phyloP scores from a whole-genome alignment of 2,329 filamentous ascomycete species.

The Pseudogymnoascus sp. region DNA sequence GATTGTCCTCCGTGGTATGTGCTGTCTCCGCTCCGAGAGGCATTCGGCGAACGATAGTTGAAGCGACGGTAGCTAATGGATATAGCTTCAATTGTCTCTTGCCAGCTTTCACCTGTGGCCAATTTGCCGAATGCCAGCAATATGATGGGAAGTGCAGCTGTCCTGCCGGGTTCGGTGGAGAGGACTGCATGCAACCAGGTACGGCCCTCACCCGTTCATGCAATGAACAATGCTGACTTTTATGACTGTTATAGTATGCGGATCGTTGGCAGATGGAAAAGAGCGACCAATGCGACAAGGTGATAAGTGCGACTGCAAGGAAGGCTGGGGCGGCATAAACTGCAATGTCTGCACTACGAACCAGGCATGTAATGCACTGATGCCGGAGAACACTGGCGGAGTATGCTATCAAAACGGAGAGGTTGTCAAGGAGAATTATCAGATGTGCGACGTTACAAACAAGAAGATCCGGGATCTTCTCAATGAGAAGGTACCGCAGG shows the following conservation, averaged over 20 bases:
- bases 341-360: constrained; percentile 90
- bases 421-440: constrained; percentile 88
- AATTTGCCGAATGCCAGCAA: constrained; percentile 82
- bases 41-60: background rate
- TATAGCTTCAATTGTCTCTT: constrained; percentile 93
- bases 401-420: constrained; percentile 89
- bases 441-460: constrained; percentile 97
- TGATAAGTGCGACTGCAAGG: constrained; percentile 71
- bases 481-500: constrained; percentile 77
- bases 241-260: constrained; percentile 54
- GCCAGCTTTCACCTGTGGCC: constrained; percentile 81
- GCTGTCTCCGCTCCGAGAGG: constrained; percentile 9
- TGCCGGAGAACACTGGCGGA: constrained; percentile 71
- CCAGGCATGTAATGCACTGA: constrained; percentile 76
- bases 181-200: constrained; percentile 83
- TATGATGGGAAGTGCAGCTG: constrained; percentile 90
- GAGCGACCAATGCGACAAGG: constrained; percentile 68
- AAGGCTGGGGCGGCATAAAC: constrained; percentile 94
- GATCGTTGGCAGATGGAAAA: constrained; percentile 71
- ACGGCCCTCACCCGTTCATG: constrained; percentile 22
- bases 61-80: constrained; percentile 14
- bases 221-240: background rate
- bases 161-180: constrained; percentile 84
- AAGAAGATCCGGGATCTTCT: constrained; percentile 83
- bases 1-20: constrained; percentile 69